A percentile compares a stretch with the other conserved stretches of the same genome.
These are phyloP conservation scores for Nitzschia palea DNA, from an alignment of 108 stramenopile species.

Conservation along the genomic window DNA sequence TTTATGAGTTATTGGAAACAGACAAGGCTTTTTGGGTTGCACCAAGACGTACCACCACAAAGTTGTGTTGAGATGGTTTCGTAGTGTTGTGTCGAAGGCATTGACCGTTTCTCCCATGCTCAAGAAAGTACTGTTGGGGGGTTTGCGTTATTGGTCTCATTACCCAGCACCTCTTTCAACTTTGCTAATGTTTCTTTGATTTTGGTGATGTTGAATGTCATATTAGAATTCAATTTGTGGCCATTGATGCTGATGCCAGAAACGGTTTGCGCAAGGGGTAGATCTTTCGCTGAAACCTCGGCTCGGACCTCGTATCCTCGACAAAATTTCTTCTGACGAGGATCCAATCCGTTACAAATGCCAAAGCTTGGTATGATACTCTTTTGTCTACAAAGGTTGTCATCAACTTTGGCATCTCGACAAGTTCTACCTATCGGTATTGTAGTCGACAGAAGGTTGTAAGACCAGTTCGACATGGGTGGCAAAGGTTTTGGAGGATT, in stretches of 20 bases:
- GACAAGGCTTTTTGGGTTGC: too few relatives aligned
- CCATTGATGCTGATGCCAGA: neutral
- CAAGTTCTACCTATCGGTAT: conserved; percentile 33
- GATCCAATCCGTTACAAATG: conserved; percentile 21
- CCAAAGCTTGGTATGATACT: conserved; percentile 6
- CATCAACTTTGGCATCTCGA: conserved; percentile 33
- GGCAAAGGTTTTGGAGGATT: neutral
- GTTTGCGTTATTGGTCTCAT: too few relatives aligned
- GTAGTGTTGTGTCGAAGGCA: too few relatives aligned
- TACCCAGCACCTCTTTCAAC: neutral
- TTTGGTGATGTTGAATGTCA: neutral
- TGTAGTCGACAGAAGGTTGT: conserved; percentile 26
- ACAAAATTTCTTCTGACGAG: conserved; percentile 8
- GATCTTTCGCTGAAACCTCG: neutral
- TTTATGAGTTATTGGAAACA: too few relatives aligned
- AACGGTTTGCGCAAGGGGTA: neutral
- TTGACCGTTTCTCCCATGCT: too few relatives aligned
- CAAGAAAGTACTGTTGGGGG: too few relatives aligned
- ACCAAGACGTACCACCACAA: too few relatives aligned
- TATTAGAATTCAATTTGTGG: neutral
- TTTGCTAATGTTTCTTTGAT: neutral
- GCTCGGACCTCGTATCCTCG: neutral
- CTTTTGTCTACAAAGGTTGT: conserved; percentile 5
- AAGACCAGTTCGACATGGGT: conserved; percentile 46
- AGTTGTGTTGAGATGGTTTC: too few relatives aligned